Percentiles rank a stretch among this genome's conserved stretches.
Evolutionary conservation across 2,329 filamentous ascomycete genomes (phyloP).

Genomic region (Colletotrichum cuscutae): DNA sequence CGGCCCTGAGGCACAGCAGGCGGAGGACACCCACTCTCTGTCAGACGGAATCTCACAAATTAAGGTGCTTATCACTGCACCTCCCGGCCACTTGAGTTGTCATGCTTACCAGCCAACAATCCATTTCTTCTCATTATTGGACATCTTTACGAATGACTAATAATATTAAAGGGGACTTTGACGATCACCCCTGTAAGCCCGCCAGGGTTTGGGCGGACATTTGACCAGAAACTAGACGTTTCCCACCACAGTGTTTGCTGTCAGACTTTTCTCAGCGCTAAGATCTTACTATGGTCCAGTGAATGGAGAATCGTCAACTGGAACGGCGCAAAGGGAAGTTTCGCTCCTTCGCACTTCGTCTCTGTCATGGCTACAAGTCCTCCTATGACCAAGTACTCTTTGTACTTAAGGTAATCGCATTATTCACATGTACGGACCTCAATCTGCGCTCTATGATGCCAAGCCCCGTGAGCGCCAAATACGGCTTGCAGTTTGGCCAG

Average conservation of each 20-base stretch:
- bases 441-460: not conserved
- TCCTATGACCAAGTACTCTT: too few relatives aligned
- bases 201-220: not conserved
- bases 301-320: not conserved
- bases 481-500: not conserved
- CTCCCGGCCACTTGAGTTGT: not conserved
- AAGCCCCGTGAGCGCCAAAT: not conserved
- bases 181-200: not conserved
- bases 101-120: not conserved
- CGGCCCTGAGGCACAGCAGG: not conserved
- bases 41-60: not conserved
- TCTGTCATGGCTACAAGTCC: too few relatives aligned
- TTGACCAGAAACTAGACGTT: not conserved
- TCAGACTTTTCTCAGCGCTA: not conserved
- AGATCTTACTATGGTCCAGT: not conserved
- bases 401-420: too few relatives aligned
- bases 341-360: too few relatives aligned
- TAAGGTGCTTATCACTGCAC: not conserved
- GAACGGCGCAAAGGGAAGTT: too few relatives aligned
- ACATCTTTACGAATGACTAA: not conserved
- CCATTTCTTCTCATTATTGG: not conserved
- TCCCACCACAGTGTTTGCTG: not conserved
- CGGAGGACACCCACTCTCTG: not conserved
- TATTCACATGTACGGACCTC: too few relatives aligned
- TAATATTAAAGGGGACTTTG: not conserved